A percentile compares a stretch with the other conserved stretches of the same genome.
These are phyloP conservation scores for Manihot esculenta DNA, from an alignment of 441 rosid genomes.

Conservation along the genomic window DNA sequence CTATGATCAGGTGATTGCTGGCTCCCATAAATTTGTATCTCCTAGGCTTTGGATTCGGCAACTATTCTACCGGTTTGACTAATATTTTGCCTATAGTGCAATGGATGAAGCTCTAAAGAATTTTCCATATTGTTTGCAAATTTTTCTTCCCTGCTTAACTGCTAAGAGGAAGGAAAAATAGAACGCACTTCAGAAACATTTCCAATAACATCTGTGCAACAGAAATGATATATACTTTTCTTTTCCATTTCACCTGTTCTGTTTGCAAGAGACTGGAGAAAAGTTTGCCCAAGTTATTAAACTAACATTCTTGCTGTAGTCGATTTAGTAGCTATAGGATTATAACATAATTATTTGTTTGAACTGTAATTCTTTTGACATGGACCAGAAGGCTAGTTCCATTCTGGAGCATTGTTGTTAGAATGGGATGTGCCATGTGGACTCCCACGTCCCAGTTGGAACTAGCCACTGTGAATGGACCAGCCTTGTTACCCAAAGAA, in stretches of 20 bases:
- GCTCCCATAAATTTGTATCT: neutral
- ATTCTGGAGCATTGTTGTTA: neutral
- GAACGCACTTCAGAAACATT: neutral
- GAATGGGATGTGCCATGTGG: neutral
- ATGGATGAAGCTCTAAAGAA: too few relatives aligned
- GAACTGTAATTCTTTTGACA: neutral
- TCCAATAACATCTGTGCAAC: too few relatives aligned
- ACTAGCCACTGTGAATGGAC: neutral
- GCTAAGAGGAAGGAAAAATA: neutral
- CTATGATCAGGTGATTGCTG: conserved; percentile 39
- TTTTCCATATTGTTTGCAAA: neutral
- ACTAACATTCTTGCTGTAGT: neutral
- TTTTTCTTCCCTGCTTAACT: neutral
- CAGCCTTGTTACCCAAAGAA: neutral
- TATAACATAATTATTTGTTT: neutral
- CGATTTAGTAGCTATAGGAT: neutral
- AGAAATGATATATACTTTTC: too few relatives aligned
- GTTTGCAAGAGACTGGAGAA: too few relatives aligned
- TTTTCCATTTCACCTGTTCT: too few relatives aligned
- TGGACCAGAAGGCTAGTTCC: neutral
- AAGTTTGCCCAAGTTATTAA: neutral
- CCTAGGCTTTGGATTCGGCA: neutral
- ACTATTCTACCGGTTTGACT: neutral
- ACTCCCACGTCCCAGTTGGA: neutral
- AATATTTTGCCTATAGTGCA: too few relatives aligned